phyloP scores from a whole-genome alignment of 2,329 filamentous ascomycete species.

The Fusarium haematococcum region DNA sequence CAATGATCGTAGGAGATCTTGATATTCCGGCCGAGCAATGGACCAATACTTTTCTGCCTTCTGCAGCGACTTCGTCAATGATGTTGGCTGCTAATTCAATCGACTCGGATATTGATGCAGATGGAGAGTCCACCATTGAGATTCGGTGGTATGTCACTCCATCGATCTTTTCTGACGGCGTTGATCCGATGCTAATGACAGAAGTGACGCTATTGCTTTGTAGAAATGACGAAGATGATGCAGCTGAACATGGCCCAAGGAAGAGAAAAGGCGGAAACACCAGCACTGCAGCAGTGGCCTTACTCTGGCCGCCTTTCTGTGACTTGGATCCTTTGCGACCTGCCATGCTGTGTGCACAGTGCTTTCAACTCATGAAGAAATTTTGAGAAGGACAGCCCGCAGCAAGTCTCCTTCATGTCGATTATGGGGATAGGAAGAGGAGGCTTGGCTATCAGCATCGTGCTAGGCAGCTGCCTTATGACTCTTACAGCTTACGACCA shows the following conservation, averaged over 20 bases:
- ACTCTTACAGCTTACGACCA: neutral
- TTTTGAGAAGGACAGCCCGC: no score
- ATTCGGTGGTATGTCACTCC: neutral
- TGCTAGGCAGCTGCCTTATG: neutral
- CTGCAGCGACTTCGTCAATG: neutral
- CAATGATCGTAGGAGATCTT: neutral
- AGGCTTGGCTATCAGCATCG: neutral
- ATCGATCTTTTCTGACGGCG: neutral
- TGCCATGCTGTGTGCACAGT: neutral
- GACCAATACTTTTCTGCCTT: neutral
- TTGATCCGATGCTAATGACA: neutral
- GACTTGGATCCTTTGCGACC: neutral
- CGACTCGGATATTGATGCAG: neutral
- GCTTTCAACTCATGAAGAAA: neutral
- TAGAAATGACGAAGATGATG: neutral
- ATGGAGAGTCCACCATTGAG: neutral
- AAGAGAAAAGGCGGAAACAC: neutral
- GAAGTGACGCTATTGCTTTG: neutral
- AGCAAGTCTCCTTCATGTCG: neutral
- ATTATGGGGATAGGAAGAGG: neutral
- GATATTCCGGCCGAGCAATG: slow-evolving; percentile 1
- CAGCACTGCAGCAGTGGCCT: neutral
- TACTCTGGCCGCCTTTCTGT: neutral
- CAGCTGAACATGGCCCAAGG: neutral
- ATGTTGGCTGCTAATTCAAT: neutral